Conservation (phyloP, 306 rosid genomes). For the Dalbergia cultrata region DNA sequence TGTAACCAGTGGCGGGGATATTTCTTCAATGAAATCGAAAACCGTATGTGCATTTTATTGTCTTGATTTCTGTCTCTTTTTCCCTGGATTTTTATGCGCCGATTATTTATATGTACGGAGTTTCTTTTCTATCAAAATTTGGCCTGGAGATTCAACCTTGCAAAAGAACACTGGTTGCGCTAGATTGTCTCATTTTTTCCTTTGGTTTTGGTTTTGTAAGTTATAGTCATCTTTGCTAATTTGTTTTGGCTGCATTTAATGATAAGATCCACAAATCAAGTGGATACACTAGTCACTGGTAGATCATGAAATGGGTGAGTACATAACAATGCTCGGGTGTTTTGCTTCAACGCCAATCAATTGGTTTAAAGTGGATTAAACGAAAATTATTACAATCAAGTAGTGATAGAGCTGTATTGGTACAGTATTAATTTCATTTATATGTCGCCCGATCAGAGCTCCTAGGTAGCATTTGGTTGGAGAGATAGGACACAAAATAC, state of each 20-base stretch:
- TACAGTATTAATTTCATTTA: slow-evolving; percentile 2
- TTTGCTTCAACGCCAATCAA: slow-evolving; percentile 25
- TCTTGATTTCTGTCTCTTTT: slow-evolving; percentile 46
- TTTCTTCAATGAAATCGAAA: slow-evolving; percentile 77
- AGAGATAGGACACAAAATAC: too few species aligned
- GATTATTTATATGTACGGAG: slow-evolving; percentile 47
- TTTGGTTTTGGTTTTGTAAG: slow-evolving; percentile 19
- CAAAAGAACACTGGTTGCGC: slow-evolving; percentile 56
- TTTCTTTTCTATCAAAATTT: slow-evolving; percentile 47
- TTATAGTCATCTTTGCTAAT: slow-evolving; percentile 11
- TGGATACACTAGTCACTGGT: slow-evolving; percentile 14
- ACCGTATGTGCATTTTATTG: slow-evolving; percentile 73
- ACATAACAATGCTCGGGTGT: slow-evolving; percentile 19
- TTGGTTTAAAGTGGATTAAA: slow-evolving; percentile 30
- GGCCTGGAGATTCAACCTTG: slow-evolving; percentile 55
- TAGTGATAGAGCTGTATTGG: not conserved
- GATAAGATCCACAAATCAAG: not conserved
- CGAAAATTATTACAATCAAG: slow-evolving; percentile 27
- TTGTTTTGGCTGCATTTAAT: slow-evolving; percentile 27
- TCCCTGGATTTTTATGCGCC: slow-evolving; percentile 39
- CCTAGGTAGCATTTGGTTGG: too few species aligned
- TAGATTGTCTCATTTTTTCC: slow-evolving; percentile 37
- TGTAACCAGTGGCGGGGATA: slow-evolving; percentile 76
- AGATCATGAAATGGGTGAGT: slow-evolving; percentile 48
- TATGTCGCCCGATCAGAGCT: not conserved